Evolutionary conservation across 1,284 basidiomycete genomes (phyloP).

Genomic region (Cryptococcus deneoformans): DNA sequence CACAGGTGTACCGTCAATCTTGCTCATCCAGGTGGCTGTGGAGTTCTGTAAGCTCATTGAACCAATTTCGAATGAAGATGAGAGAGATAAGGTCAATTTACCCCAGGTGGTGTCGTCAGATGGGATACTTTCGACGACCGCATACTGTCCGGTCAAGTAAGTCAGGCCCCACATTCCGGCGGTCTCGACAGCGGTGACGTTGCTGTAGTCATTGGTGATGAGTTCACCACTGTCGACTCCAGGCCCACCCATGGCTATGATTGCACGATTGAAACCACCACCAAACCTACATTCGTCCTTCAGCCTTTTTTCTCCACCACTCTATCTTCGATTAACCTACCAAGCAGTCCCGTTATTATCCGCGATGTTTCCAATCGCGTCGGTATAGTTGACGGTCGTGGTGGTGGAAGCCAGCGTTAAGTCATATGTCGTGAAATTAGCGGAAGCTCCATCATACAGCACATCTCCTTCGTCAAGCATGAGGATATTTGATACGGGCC

Average conservation of each 20-base stretch:
- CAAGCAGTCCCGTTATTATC: background rate
- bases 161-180: background rate
- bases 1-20: background rate
- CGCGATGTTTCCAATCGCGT: background rate
- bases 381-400: background rate
- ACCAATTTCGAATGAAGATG: background rate
- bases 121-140: background rate
- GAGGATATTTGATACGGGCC: background rate
- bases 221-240: background rate
- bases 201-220: background rate
- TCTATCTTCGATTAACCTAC: background rate
- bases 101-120: background rate
- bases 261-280: background rate
- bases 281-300: background rate
- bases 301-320: background rate
- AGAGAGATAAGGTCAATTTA: background rate
- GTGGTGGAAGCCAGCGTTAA: background rate
- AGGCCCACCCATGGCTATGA: background rate
- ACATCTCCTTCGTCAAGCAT: background rate
- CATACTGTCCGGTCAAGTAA: background rate
- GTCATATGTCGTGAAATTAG: background rate
- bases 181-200: background rate
- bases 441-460: background rate
- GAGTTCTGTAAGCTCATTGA: background rate
- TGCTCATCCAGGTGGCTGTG: background rate